These are phyloP conservation scores for Apiospora marii DNA, from an alignment of 2,329 filamentous ascomycete species.

Conservation along the genomic window DNA sequence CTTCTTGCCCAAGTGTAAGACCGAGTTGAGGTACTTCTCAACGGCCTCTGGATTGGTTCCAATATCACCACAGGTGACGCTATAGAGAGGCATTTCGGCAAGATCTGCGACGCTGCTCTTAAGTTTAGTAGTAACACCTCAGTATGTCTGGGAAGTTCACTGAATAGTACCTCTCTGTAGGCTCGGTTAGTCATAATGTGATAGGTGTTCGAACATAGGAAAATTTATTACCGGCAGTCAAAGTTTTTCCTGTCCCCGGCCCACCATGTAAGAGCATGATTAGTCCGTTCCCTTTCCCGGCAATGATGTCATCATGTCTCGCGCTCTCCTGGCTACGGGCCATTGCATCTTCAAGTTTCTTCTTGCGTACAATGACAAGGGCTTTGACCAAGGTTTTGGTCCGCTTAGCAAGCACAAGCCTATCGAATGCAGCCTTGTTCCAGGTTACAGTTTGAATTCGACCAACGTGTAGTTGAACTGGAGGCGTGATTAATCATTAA, in stretches of 20 bases:
- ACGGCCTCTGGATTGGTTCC: background rate
- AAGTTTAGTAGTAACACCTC: too few relatives aligned
- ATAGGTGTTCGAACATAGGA: too few relatives aligned
- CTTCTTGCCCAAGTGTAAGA: background rate
- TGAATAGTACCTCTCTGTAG: too few relatives aligned
- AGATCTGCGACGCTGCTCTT: background rate
- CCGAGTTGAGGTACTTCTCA: background rate
- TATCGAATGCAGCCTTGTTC: background rate
- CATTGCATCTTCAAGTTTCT: background rate
- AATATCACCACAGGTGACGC: background rate
- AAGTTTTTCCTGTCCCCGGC: background rate
- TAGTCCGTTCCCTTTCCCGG: background rate
- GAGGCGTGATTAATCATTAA: background rate
- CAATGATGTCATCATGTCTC: background rate
- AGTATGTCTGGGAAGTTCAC: too few relatives aligned
- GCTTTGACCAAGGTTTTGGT: background rate
- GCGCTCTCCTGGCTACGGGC: background rate
- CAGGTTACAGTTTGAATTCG: background rate
- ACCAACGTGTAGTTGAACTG: background rate
- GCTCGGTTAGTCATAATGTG: too few relatives aligned
- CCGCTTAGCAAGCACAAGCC: background rate
- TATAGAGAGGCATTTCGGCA: background rate
- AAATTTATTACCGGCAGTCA: too few relatives aligned
- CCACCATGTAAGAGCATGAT: background rate
- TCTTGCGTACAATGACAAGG: background rate